Evolutionary conservation across 176 grass and related monocot species (phyloP).

Genomic region (Aegilops tauschii): DNA sequence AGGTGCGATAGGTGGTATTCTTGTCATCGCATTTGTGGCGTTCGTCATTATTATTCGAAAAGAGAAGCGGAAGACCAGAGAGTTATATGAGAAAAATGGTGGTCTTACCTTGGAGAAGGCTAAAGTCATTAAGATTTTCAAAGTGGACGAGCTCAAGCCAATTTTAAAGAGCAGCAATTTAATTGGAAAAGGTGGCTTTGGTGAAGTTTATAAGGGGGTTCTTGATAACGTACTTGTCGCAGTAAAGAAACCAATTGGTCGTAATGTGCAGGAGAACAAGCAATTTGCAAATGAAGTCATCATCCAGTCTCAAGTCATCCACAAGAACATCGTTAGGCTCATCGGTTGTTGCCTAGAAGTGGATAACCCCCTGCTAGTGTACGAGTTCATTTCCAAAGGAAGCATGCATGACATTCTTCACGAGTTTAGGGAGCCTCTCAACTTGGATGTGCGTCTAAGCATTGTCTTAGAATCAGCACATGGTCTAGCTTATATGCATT

Average conservation of each 20-base stretch:
- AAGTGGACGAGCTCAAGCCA: not conserved
- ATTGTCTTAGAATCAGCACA: no score
- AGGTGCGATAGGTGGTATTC: not conserved
- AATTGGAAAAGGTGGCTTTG: constrained; percentile 5
- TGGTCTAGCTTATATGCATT: no score
- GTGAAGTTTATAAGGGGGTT: not conserved
- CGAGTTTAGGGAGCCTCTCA: no score
- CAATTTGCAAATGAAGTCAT: constrained; percentile 4
- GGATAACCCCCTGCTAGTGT: not conserved
- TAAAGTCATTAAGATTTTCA: not conserved
- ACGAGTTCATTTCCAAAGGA: no score
- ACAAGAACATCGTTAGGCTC: not conserved
- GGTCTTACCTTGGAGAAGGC: not conserved
- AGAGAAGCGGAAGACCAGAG: not conserved
- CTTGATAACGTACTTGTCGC: not conserved
- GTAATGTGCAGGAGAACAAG: not conserved
- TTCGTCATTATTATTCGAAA: not conserved
- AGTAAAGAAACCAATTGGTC: not conserved
- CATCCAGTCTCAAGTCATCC: constrained; percentile 3
- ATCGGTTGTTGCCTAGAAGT: not conserved
- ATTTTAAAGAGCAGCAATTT: not conserved
- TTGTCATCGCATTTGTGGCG: not conserved
- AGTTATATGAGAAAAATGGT: not conserved
- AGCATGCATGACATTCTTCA: no score
- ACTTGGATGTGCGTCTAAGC: no score